These are phyloP conservation scores for Nitzschia sp. DNA, from an alignment of 108 stramenopile genomes.

Conservation along the genomic window DNA sequence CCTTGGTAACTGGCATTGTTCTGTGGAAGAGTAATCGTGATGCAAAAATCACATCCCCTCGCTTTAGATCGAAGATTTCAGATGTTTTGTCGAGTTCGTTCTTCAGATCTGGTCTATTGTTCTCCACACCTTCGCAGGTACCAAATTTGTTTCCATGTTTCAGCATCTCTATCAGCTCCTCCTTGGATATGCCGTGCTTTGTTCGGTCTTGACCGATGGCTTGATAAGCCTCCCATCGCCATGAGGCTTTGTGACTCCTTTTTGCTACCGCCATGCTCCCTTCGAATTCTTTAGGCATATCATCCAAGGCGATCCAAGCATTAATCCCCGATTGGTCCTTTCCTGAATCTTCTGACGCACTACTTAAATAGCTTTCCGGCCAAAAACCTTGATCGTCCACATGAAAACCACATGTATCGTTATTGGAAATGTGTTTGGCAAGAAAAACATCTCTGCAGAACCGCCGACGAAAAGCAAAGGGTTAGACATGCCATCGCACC, in stretches of 20 bases:
- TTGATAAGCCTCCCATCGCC: constrained; percentile 51
- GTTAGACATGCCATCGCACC: background rate
- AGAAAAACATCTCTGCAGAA: constrained; percentile 26
- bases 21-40: constrained; percentile 61
- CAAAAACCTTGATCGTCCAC: constrained; percentile 67
- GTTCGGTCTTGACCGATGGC: constrained; percentile 40
- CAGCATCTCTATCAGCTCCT: constrained; percentile 23
- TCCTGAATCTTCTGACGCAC: background rate
- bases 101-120: constrained; percentile 37
- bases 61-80: constrained; percentile 40
- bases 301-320: constrained; percentile 65
- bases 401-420: constrained; percentile 54
- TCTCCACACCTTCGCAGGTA: constrained; percentile 40
- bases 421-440: constrained; percentile 2
- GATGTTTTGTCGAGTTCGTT: constrained; percentile 37
- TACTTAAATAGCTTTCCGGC: constrained; percentile 27
- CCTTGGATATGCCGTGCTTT: constrained; percentile 30
- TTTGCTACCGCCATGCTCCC: constrained; percentile 48
- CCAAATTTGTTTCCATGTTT: constrained; percentile 16
- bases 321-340: constrained; percentile 39
- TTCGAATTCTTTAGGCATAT: constrained; percentile 36
- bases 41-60: constrained; percentile 61
- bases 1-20: constrained; percentile 35
- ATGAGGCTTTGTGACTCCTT: constrained; percentile 45
- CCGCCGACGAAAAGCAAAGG: background rate